These are phyloP conservation scores for Leptographium wingfieldii DNA, from an alignment of 2,329 filamentous ascomycete species.

Conservation along the genomic window DNA sequence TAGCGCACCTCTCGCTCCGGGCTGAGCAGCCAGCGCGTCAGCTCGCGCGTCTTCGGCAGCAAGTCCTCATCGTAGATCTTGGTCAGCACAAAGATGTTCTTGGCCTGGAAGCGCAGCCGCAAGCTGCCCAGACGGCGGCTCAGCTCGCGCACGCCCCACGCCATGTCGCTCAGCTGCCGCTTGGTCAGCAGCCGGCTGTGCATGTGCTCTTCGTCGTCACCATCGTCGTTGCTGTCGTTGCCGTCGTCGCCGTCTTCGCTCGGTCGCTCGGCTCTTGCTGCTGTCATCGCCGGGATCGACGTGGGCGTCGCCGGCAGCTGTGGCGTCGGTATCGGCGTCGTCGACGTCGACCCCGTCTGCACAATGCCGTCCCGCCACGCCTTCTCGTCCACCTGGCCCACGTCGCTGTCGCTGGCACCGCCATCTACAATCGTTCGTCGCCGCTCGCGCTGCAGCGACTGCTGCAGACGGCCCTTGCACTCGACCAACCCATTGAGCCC, in stretches of 20 bases:
- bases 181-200: constrained; percentile 77
- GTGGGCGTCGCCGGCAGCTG: constrained; percentile 22
- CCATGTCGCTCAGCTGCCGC: constrained; percentile 92
- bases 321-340: constrained; percentile 16
- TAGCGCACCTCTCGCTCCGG: constrained; percentile 55
- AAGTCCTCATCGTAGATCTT: constrained; percentile 82
- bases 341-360: constrained; percentile 21
- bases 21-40: constrained; percentile 70
- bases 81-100: constrained; percentile 74
- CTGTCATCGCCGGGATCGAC: constrained; percentile 44
- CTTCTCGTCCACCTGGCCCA: constrained; percentile 44
- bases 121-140: constrained; percentile 77
- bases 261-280: constrained; percentile 16
- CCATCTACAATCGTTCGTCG: constrained; percentile 23
- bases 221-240: neutral
- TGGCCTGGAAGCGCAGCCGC: constrained; percentile 67
- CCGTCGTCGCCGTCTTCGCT: constrained; percentile 19
- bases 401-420: constrained; percentile 27
- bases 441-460: constrained; percentile 11
- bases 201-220: constrained; percentile 16
- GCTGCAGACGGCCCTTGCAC: constrained; percentile 23
- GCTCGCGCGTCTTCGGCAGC: constrained; percentile 61
- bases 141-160: constrained; percentile 84
- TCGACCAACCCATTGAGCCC: constrained; percentile 8
- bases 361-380: constrained; percentile 38